These are phyloP conservation scores for Syzygium jambos DNA, from an alignment of 345 rosid species.

Conservation along the genomic window DNA sequence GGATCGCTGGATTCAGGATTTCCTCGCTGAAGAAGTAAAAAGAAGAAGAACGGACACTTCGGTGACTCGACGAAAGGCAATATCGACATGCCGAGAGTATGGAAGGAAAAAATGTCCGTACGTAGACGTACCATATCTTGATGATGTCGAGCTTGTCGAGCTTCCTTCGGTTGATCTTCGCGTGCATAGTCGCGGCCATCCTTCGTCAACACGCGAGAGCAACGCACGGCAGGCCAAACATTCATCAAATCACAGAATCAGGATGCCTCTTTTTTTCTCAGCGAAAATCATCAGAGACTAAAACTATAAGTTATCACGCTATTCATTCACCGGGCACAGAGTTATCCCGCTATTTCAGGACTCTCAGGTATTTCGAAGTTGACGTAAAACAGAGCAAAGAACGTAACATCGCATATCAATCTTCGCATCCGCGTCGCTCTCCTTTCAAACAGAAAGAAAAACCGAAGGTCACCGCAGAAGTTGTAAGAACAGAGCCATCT, in stretches of 20 bases:
- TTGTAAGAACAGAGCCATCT: not conserved
- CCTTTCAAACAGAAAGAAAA: not conserved
- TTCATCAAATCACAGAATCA: not conserved
- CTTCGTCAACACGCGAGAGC: constrained; percentile 16
- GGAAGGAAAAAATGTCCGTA: not conserved
- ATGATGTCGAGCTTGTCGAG: constrained; percentile 62
- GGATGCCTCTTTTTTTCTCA: not conserved
- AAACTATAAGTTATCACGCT: not conserved
- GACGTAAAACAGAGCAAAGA: not conserved
- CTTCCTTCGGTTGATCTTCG: constrained; percentile 71
- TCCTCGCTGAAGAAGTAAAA: constrained; percentile 51
- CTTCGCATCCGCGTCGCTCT: not conserved
- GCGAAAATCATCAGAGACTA: not conserved
- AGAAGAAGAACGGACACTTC: not conserved
- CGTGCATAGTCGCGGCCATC: constrained; percentile 90
- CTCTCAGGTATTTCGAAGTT: not conserved
- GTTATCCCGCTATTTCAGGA: not conserved
- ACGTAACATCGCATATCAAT: not conserved
- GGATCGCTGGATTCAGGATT: constrained; percentile 82
- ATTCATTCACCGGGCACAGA: not conserved
- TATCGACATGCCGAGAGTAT: not conserved
- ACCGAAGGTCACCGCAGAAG: not conserved
- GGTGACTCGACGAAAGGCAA: not conserved
- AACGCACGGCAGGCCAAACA: not conserved
- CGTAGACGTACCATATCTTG: constrained; percentile 58